These are phyloP conservation scores for Claviceps pusilla DNA, from an alignment of 2,329 filamentous ascomycete species.

Conservation along the genomic window DNA sequence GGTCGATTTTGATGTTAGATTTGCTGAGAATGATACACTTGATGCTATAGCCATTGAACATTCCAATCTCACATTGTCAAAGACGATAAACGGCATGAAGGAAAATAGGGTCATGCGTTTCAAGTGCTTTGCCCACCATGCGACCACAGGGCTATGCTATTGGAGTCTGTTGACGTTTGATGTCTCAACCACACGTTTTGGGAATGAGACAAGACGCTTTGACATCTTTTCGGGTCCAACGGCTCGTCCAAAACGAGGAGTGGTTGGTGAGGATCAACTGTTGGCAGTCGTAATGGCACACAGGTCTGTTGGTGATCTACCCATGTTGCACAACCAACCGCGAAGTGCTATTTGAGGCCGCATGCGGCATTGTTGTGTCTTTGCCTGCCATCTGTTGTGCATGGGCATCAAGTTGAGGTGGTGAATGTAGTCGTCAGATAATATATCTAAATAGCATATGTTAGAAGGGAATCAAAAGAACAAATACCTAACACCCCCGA, in stretches of 20 bases:
- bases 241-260: conserved; percentile 7
- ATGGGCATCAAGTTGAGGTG: not conserved
- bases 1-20: not conserved
- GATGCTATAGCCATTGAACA: not conserved
- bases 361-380: conserved; percentile 7
- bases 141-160: not conserved
- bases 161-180: not conserved
- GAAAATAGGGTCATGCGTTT: conserved; percentile 1
- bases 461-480: not conserved
- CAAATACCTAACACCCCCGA: not conserved
- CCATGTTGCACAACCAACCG: conserved; percentile 5
- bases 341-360: conserved; percentile 8
- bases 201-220: conserved; percentile 3
- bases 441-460: conserved; percentile 5
- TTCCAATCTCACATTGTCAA: conserved; percentile 1
- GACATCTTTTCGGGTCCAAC: conserved; percentile 3
- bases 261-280: conserved; percentile 5
- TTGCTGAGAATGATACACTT: not conserved
- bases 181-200: conserved; percentile 1
- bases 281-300: conserved; percentile 6
- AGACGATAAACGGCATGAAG: conserved; percentile 1
- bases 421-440: not conserved
- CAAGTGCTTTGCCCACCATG: conserved; percentile 5
- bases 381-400: not conserved
- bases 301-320: conserved; percentile 6